These are phyloP conservation scores for Penicillium waksmanii DNA, from an alignment of 495 filamentous ascomycete genomes.

Conservation along the genomic window DNA sequence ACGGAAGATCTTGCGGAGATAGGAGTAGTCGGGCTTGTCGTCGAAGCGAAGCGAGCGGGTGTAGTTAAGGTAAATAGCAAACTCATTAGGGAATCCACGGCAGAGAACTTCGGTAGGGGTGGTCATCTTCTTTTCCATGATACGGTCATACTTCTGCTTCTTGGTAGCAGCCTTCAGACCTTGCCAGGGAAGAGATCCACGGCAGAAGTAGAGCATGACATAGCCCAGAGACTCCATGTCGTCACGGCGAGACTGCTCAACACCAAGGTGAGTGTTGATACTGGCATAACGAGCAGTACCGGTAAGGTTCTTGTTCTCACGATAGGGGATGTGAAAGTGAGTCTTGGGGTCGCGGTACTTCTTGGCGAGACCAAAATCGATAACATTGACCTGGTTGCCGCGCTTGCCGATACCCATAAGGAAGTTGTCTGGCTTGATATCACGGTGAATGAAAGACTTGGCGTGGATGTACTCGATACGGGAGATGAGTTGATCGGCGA, in stretches of 20 bases:
- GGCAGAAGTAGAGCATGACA: conserved; percentile 99
- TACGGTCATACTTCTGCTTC: conserved; percentile 99
- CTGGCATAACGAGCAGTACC: conserved; percentile 98
- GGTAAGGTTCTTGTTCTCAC: conserved; percentile 99
- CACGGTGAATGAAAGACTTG: conserved; percentile 99
- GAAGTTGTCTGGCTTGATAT: conserved; percentile 99
- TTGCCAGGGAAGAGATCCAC: conserved; percentile 98
- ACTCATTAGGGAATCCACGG: conserved; percentile 99
- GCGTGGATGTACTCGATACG: conserved; percentile 99
- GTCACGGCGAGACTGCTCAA: conserved; percentile 98
- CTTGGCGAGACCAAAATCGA: conserved; percentile 99
- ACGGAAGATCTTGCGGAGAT: conserved; percentile 99
- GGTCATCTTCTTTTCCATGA: conserved; percentile 99
- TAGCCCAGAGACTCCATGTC: conserved; percentile 99
- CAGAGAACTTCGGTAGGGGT: conserved; percentile 99
- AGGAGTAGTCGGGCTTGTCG: conserved; percentile 99
- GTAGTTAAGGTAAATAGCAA: conserved; percentile 99
- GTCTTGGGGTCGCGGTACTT: conserved; percentile 99
- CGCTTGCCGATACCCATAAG: conserved; percentile 99
- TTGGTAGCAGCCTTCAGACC: conserved; percentile 99
- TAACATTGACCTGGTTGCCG: conserved; percentile 99
- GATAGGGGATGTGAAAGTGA: conserved; percentile 99
- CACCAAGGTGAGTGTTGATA: conserved; percentile 98
- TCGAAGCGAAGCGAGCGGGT: conserved; percentile 98
- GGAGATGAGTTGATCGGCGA: conserved; percentile 98